Percentiles rank a stretch among this genome's conserved stretches.
Conservation (phyloP, 1,139 yeast genomes). For the Geotrichum siamense region DNA sequence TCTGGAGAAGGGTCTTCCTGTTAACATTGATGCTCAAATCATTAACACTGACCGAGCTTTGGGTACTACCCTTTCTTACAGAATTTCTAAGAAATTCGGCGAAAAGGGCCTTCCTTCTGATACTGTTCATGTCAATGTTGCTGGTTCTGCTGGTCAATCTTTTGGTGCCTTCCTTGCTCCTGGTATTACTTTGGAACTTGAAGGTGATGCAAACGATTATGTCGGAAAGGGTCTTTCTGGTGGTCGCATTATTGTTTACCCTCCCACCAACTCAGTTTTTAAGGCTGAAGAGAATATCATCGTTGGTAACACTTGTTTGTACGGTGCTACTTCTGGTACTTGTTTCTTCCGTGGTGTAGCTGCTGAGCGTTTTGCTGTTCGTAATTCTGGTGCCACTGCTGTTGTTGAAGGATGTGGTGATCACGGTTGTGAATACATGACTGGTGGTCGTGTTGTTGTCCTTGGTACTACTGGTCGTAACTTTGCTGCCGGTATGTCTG, state of each 20-base stretch:
- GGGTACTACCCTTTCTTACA: slow-evolving; percentile 89
- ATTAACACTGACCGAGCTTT: slow-evolving; percentile 94
- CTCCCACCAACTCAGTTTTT: slow-evolving; percentile 75
- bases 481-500: slow-evolving; percentile 99
- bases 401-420: slow-evolving; percentile 98
- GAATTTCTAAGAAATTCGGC: slow-evolving; percentile 89
- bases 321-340: slow-evolving; percentile 94
- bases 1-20: slow-evolving; percentile 89
- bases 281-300: slow-evolving; percentile 95
- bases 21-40: slow-evolving; percentile 84
- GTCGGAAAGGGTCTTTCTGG: slow-evolving; percentile 97
- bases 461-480: slow-evolving; percentile 88
- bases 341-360: slow-evolving; percentile 96
- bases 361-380: slow-evolving; percentile 96
- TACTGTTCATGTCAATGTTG: slow-evolving; percentile 84
- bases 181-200: slow-evolving; percentile 89
- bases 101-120: slow-evolving; percentile 92
- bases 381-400: slow-evolving; percentile 97
- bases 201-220: slow-evolving; percentile 97
- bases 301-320: slow-evolving; percentile 94
- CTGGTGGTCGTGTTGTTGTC: slow-evolving; percentile 96
- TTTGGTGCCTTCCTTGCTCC: slow-evolving; percentile 97
- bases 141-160: slow-evolving; percentile 97
- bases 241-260: slow-evolving; percentile 86
- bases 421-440: slow-evolving; percentile 99